Percentiles rank a stretch among this genome's conserved stretches.
Conservation (phyloP, 176 grass and related monocot species). For the Carex kokanica region DNA sequence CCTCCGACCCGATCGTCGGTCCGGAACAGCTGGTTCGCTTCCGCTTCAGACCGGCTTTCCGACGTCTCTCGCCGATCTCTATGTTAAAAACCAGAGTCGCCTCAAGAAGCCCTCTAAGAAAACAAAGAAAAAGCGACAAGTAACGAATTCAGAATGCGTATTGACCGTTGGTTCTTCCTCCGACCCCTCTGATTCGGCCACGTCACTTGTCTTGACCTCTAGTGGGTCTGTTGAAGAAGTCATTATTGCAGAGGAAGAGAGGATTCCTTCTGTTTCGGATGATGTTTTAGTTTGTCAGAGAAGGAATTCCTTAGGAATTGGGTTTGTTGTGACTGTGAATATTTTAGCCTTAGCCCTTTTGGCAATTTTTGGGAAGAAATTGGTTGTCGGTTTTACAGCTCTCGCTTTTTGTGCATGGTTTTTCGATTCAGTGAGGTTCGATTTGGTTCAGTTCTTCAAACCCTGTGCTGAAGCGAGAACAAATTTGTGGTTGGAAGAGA, state of each 20-base stretch:
- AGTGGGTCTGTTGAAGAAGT: neutral
- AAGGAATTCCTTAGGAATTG: constrained; percentile 24
- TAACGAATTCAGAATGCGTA: neutral
- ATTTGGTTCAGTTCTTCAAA: neutral
- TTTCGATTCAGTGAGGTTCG: constrained; percentile 41
- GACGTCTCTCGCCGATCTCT: constrained; percentile 72
- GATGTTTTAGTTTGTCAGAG: neutral
- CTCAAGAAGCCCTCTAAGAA: constrained; percentile 46
- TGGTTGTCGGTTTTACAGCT: constrained; percentile 40
- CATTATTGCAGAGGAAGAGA: neutral
- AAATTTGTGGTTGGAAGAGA: constrained; percentile 6
- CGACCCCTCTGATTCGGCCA: neutral
- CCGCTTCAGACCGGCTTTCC: constrained; percentile 84
- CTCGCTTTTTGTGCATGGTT: constrained; percentile 41
- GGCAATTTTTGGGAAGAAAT: constrained; percentile 46
- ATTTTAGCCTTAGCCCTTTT: constrained; percentile 45
- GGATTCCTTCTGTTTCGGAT: neutral
- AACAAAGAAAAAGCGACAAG: constrained; percentile 12
- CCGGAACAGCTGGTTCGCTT: constrained; percentile 14
- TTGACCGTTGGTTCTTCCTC: neutral
- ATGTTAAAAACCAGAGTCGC: constrained; percentile 76
- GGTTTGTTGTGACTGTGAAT: constrained; percentile 34
- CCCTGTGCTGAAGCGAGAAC: constrained; percentile 8
- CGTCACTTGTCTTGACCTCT: neutral
- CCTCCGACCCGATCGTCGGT: constrained; percentile 27